A percentile compares a stretch with the other conserved stretches of the same genome.
These are phyloP conservation scores for Austroboletus eburneus DNA, from an alignment of 768 basidiomycete species.

Conservation along the genomic window DNA sequence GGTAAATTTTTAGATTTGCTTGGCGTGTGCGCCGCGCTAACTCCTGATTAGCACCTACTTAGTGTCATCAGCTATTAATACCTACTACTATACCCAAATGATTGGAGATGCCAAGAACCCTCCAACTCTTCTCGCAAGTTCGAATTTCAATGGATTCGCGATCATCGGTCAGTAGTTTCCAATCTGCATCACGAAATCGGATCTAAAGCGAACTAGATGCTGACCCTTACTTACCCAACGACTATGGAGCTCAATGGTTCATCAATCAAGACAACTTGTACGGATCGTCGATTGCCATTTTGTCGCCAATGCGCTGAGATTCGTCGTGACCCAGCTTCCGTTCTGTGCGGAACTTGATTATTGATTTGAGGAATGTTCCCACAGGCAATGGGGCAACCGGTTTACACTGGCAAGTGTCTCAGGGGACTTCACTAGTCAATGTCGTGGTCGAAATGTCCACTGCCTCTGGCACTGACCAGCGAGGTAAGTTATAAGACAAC, in stretches of 20 bases:
- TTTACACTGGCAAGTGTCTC: constrained; percentile 81
- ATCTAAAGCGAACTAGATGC: constrained; percentile 43
- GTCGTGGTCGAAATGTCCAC: constrained; percentile 71
- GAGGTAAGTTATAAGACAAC: constrained; percentile 42
- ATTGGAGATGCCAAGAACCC: constrained; percentile 69
- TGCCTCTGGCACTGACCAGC: constrained; percentile 54
- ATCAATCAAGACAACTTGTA: constrained; percentile 24
- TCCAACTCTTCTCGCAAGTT: constrained; percentile 61
- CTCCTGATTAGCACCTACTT: constrained; percentile 51
- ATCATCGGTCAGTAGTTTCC: constrained; percentile 53
- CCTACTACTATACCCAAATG: constrained; percentile 74
- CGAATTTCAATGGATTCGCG: constrained; percentile 62
- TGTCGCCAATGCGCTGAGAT: constrained; percentile 1
- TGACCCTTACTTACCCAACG: constrained; percentile 65
- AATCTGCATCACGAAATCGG: background rate
- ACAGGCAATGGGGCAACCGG: constrained; percentile 54
- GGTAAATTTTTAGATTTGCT: constrained; percentile 34
- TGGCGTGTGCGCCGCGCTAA: background rate
- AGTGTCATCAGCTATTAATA: constrained; percentile 59
- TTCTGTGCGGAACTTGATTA: constrained; percentile 69
- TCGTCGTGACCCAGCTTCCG: constrained; percentile 45
- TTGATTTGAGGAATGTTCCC: constrained; percentile 59
- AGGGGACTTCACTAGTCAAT: constrained; percentile 70
- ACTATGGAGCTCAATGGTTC: constrained; percentile 30
- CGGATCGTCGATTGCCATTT: background rate